Evolutionary conservation across 2,329 filamentous ascomycete genomes (phyloP), one percentile per base, ranked within the genome.

Genomic region (Penicillium corylophilum): DNA sequence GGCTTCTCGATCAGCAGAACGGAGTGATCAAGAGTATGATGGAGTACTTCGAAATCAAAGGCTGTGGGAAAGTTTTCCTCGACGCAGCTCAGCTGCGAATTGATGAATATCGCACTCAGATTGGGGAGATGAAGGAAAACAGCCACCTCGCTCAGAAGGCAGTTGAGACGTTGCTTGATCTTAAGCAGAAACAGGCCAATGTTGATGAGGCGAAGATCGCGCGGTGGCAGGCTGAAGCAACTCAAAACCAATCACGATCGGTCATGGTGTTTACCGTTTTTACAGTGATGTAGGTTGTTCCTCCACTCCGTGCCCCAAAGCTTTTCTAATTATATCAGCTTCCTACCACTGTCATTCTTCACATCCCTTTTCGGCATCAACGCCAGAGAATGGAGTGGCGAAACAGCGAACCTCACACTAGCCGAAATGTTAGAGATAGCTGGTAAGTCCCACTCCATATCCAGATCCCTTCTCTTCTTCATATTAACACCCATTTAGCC

Each of bases 361-460:
- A 86, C 83, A 0, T 80, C 81, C 2, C 64, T 87, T 1, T 86
- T 86, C 48, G 83, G 84, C 47, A 86, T 86, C 78, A 86, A 87
- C 59, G 82, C 82, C 2, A 70, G 67, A 4, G 82, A 86, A 66
- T 85, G 83, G 83, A 80, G 79, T 26, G 78, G 74, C 2, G 71
- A 71, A 15, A 56, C 64, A 8, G 53, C 64, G n/a, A 71, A 78
- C 20, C 74, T 79, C 26, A 52, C 52, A 5, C 44, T 69, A 13
- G 53, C 46, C 13, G 39, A 53, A 13, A 65, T 68, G 57, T 52
- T 67, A n/a, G 49, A 56, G 2, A 68, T 70, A 24, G 61, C 65
- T 12, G 67, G 67, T 68, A 59, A 2, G 54, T 31, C 13, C 18
- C 18, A 7, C 8, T 15, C 2, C 16, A 3, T 12, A 12, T 12